These are phyloP conservation scores for Fusarium tupiense DNA, from an alignment of 2,329 filamentous ascomycete species.

Conservation along the genomic window DNA sequence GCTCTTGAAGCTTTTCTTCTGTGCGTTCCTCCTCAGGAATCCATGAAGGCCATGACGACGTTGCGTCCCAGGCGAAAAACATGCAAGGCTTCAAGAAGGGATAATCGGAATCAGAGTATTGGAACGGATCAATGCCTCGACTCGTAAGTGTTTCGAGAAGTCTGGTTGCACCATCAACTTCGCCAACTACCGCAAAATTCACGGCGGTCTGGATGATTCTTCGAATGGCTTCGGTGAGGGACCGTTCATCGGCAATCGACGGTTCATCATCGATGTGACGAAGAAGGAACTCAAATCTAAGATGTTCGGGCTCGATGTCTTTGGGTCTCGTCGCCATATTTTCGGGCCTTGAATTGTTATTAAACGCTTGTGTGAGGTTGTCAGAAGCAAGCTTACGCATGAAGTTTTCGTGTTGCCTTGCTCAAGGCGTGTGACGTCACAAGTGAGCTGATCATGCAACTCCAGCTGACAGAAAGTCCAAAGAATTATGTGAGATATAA, in stretches of 20 bases:
- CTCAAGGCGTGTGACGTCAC: not conserved
- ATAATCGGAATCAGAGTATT: not conserved
- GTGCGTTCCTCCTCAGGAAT: not conserved
- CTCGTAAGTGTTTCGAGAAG: not conserved
- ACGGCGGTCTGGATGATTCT: not conserved
- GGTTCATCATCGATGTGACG: constrained; percentile 3
- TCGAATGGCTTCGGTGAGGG: not conserved
- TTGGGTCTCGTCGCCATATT: not conserved
- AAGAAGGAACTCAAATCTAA: not conserved
- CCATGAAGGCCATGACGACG: constrained; percentile 5
- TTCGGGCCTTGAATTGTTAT: rapidly evolving
- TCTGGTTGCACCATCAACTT: not conserved
- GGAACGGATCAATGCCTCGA: not conserved
- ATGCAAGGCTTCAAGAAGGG: constrained; percentile 8
- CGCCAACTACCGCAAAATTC: not conserved
- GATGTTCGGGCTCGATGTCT: not conserved
- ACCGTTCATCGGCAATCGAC: not conserved
- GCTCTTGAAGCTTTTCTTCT: not conserved
- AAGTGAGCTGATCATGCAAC: not conserved
- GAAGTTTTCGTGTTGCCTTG: not conserved
- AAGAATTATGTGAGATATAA: no score
- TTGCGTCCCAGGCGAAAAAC: constrained; percentile 15
- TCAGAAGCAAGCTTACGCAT: not conserved
- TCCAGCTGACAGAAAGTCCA: not conserved
- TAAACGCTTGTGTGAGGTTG: not conserved